Percentiles rank a stretch among this genome's conserved stretches.
phyloP scores from a whole-genome alignment of 2,329 filamentous ascomycete genomes.

The Neofusicoccum laricinum region DNA sequence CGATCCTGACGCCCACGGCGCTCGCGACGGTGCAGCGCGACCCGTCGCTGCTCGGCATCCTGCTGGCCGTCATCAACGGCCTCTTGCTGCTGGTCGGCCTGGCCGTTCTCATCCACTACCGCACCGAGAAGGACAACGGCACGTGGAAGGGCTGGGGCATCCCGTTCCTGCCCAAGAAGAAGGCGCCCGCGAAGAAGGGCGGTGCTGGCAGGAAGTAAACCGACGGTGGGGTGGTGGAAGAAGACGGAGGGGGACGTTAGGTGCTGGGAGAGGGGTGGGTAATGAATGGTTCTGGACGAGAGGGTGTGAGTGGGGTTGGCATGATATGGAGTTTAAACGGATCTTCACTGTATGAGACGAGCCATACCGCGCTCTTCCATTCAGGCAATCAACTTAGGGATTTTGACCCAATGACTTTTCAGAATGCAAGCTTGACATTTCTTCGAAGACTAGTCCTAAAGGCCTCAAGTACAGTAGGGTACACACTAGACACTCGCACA shows the following conservation, averaged over 20 bases:
- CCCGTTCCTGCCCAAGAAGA: background rate
- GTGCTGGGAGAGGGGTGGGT: background rate
- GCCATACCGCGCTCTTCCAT: background rate
- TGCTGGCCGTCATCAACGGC: constrained; percentile 13
- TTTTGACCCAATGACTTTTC: background rate
- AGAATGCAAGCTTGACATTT: background rate
- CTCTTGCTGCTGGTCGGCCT: background rate
- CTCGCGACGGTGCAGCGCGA: constrained; percentile 20
- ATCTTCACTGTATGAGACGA: background rate
- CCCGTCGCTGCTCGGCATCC: constrained; percentile 19
- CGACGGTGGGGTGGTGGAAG: background rate
- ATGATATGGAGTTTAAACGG: no score
- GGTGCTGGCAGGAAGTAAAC: background rate
- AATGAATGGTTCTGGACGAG: no score
- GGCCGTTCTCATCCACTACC: constrained; percentile 13
- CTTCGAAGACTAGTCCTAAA: background rate
- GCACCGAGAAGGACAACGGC: constrained; percentile 17
- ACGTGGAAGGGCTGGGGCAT: constrained; percentile 10
- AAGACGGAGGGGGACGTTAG: background rate
- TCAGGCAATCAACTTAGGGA: background rate
- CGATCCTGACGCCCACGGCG: constrained; percentile 20
- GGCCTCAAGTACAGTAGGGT: background rate
- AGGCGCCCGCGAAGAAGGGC: background rate
- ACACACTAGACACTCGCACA: background rate
- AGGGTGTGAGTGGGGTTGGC: no score